Evolutionary conservation across 768 basidiomycete species (phyloP).

Genomic region (Phaffia tasmanica): DNA sequence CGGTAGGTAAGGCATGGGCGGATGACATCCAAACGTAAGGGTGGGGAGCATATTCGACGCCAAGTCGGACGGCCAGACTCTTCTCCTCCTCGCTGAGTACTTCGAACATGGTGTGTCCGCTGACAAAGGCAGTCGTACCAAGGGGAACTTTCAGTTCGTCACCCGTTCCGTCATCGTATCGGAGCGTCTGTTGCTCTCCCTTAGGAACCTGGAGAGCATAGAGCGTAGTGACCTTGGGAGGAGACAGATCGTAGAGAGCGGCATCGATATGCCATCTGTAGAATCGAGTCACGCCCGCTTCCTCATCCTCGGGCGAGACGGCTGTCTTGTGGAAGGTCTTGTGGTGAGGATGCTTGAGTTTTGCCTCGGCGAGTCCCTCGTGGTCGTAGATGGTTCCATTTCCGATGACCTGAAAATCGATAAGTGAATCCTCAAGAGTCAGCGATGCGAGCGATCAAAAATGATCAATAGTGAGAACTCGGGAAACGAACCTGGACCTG

Average conservation of each 20-base stretch:
- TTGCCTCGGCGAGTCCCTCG: conserved; percentile 63
- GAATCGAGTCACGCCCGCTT: conserved; percentile 44
- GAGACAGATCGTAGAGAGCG: conserved; percentile 35
- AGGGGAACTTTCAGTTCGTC: conserved; percentile 72
- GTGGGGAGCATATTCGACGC: conserved; percentile 63
- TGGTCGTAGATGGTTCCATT: conserved; percentile 70
- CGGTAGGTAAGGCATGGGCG: conserved; percentile 60
- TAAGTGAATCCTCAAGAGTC: not conserved
- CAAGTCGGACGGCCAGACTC: conserved; percentile 64
- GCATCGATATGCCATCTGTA: conserved; percentile 63
- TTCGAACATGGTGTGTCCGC: conserved; percentile 73
- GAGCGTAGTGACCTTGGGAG: conserved; percentile 71
- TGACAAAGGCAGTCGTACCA: conserved; percentile 65
- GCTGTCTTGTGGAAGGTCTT: conserved; percentile 74
- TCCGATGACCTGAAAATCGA: conserved; percentile 53
- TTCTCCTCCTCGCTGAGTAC: conserved; percentile 59
- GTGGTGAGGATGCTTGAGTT: conserved; percentile 76
- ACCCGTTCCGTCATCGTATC: conserved; percentile 70
- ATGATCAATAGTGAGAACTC: not conserved
- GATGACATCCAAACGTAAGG: conserved; percentile 86
- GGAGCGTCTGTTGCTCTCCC: conserved; percentile 48
- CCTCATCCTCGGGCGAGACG: conserved; percentile 63
- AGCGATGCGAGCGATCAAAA: not conserved
- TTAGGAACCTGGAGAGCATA: conserved; percentile 64
- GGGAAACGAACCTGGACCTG: conserved; percentile 53